Conservation (phyloP, 257 asterid species). For the Solanum bulbocastanum region DNA sequence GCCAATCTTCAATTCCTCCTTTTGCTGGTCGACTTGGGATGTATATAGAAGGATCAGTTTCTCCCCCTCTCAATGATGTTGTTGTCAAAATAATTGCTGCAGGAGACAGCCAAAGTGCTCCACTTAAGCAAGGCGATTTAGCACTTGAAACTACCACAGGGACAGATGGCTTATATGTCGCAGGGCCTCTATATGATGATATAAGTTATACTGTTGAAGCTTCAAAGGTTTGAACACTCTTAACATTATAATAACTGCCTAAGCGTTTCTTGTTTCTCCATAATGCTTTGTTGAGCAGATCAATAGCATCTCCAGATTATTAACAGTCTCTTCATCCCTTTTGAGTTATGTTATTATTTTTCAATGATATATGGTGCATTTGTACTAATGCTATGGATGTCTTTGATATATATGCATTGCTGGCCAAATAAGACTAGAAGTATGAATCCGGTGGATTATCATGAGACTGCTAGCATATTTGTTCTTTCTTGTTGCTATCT, state of each 20-base stretch:
- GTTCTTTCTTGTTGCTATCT: neutral
- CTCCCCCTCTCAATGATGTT: constrained; percentile 82
- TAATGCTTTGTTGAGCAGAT: neutral
- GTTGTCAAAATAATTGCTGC: constrained; percentile 56
- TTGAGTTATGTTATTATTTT: neutral
- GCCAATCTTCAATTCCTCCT: constrained; percentile 69
- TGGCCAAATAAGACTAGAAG: neutral
- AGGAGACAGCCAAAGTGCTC: constrained; percentile 53
- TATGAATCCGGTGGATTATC: neutral
- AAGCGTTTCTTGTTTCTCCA: neutral
- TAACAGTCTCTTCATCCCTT: neutral
- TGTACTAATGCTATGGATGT: neutral
- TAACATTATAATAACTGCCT: neutral
- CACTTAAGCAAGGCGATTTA: constrained; percentile 57
- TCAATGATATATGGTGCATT: neutral
- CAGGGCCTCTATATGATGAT: constrained; percentile 98
- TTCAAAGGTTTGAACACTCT: constrained; percentile 58
- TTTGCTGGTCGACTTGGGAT: constrained; percentile 76
- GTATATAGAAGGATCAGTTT: constrained; percentile 86
- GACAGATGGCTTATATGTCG: constrained; percentile 58
- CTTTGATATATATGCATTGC: neutral
- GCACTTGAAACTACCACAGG: constrained; percentile 69
- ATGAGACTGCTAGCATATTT: neutral
- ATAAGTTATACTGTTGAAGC: constrained; percentile 57
- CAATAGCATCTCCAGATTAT: neutral